These are phyloP conservation scores for Castanea mollissima DNA, from an alignment of 306 rosid genomes.

Conservation along the genomic window DNA sequence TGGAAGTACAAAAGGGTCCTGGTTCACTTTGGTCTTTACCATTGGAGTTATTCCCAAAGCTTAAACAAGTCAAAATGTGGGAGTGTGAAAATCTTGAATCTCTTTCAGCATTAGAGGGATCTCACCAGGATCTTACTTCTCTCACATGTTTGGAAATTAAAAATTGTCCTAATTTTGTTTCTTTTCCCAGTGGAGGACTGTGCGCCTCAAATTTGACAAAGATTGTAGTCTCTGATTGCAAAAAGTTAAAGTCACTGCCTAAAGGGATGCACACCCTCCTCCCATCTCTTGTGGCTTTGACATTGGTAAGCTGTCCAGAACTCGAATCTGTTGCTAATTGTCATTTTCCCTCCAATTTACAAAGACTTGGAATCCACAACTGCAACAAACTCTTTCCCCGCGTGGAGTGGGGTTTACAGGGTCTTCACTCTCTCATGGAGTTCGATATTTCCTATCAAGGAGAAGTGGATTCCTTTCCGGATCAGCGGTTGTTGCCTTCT, in stretches of 20 bases:
- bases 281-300: background rate
- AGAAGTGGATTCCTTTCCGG: background rate
- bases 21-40: background rate
- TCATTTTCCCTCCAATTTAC: background rate
- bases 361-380: no score
- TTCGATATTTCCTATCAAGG: background rate
- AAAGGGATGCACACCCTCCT: background rate
- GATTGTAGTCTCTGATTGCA: background rate
- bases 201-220: background rate
- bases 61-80: background rate
- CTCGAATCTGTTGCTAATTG: background rate
- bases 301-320: background rate
- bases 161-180: constrained; percentile 12
- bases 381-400: background rate
- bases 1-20: background rate
- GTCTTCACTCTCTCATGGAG: background rate
- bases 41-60: no score
- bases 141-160: background rate
- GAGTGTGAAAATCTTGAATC: no score
- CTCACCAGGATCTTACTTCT: background rate
- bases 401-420: constrained; percentile 1
- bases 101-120: background rate
- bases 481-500: background rate
- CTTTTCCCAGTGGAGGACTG: constrained; percentile 4
- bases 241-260: background rate